phyloP scores from a whole-genome alignment of 805 yeast species.

The Alloascoidea africana region DNA sequence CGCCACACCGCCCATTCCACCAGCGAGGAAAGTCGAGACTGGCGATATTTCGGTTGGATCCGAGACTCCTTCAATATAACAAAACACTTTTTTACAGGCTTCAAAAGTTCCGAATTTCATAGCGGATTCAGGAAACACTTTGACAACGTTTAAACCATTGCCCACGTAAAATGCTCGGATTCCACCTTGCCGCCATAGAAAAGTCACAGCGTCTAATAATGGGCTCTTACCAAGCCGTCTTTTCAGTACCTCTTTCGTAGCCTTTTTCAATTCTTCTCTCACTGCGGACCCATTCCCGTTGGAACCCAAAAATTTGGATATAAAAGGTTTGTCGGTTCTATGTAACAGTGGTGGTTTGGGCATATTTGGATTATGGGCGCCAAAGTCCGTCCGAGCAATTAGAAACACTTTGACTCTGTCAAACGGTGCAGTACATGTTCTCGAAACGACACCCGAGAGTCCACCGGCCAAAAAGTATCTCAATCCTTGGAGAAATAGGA shows the following conservation, averaged over 20 bases:
- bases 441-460: slow-evolving; percentile 83
- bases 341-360: slow-evolving; percentile 32
- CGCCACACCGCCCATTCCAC: slow-evolving; percentile 92
- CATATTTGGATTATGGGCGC: slow-evolving; percentile 22
- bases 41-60: slow-evolving; percentile 60
- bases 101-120: slow-evolving; percentile 96
- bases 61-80: slow-evolving; percentile 58
- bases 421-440: slow-evolving; percentile 95
- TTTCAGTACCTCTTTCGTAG: slow-evolving; percentile 16
- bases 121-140: slow-evolving; percentile 94
- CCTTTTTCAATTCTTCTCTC: neutral
- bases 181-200: slow-evolving; percentile 83
- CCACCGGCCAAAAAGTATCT: slow-evolving; percentile 95
- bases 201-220: slow-evolving; percentile 60
- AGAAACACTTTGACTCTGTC: slow-evolving; percentile 89
- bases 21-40: slow-evolving; percentile 73
- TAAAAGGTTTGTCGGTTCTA: slow-evolving; percentile 18
- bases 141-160: slow-evolving; percentile 82
- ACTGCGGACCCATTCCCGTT: too few relatives aligned
- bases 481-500: slow-evolving; percentile 65
- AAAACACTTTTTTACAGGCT: slow-evolving; percentile 60
- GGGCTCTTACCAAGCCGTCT: too few relatives aligned
- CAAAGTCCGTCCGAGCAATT: slow-evolving; percentile 77
- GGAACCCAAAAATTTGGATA: slow-evolving; percentile 3
- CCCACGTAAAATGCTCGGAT: slow-evolving; percentile 82